These are phyloP conservation scores for Heritiera littoralis DNA, from an alignment of 345 rosid genomes.

Conservation along the genomic window DNA sequence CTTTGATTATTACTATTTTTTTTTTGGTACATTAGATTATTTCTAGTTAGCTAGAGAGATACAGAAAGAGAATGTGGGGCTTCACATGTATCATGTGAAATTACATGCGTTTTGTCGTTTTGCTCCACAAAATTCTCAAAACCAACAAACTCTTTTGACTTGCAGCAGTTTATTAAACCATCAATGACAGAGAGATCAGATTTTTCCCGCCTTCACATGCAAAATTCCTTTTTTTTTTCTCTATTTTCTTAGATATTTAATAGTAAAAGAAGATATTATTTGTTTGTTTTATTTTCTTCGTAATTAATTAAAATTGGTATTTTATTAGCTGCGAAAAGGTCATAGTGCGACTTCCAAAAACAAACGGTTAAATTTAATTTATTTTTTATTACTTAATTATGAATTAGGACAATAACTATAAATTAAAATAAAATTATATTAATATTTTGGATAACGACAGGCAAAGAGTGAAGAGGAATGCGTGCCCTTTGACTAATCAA, in stretches of 20 bases:
- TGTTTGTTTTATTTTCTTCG: background rate
- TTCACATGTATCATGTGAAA: conserved; percentile 30
- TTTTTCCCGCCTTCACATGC: conserved; percentile 60
- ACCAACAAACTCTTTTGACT: conserved; percentile 70
- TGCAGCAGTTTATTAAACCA: conserved; percentile 27
- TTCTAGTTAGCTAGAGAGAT: no score
- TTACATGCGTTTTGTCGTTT: conserved; percentile 35
- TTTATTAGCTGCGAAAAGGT: background rate
- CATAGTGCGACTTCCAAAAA: conserved; percentile 14
- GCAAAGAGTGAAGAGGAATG: conserved; percentile 26
- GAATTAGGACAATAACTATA: background rate
- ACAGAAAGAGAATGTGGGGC: conserved; percentile 23
- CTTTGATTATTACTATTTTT: background rate
- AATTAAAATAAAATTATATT: background rate
- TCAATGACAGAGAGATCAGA: background rate
- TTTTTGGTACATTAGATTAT: background rate
- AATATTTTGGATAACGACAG: conserved; percentile 22
- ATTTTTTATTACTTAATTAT: background rate
- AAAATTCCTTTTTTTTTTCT: conserved; percentile 7
- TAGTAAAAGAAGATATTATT: background rate
- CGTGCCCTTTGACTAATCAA: conserved; percentile 38
- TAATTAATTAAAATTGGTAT: background rate
- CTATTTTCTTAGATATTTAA: background rate
- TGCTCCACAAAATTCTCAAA: conserved; percentile 32
- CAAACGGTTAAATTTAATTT: background rate